These are phyloP conservation scores for Aureococcus anophagefferens DNA, from an alignment of 108 stramenopile genomes.

Conservation along the genomic window DNA sequence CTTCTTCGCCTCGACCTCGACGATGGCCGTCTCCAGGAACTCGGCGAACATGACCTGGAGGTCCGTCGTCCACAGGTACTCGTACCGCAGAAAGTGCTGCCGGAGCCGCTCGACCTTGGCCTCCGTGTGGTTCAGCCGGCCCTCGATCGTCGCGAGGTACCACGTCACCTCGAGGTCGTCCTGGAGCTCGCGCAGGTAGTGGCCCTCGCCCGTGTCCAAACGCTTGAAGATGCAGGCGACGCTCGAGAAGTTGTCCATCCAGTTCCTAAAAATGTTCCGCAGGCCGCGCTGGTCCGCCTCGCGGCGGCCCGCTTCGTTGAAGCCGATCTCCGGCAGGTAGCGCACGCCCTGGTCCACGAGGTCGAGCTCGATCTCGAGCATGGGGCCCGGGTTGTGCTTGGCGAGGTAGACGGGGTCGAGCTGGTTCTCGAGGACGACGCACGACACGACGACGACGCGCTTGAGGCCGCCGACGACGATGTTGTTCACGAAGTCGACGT, in stretches of 20 bases:
- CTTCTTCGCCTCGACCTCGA: neutral
- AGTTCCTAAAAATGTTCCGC: constrained; percentile 13
- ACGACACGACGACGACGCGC: constrained; percentile 13
- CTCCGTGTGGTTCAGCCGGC: constrained; percentile 31
- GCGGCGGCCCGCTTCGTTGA: neutral
- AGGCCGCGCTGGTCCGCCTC: constrained; percentile 5
- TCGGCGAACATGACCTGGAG: constrained; percentile 34
- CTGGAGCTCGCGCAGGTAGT: constrained; percentile 43
- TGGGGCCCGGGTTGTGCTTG: constrained; percentile 2
- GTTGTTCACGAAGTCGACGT: constrained; percentile 38
- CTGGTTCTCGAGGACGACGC: constrained; percentile 14
- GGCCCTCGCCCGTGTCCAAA: constrained; percentile 36
- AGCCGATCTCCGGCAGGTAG: constrained; percentile 19
- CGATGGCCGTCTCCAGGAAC: constrained; percentile 26
- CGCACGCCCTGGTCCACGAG: constrained; percentile 13
- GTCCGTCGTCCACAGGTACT: constrained; percentile 50
- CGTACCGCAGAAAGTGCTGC: constrained; percentile 29
- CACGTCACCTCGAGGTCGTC: constrained; percentile 16
- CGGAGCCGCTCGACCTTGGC: constrained; percentile 15
- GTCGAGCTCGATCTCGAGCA: constrained; percentile 32
- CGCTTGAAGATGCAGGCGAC: constrained; percentile 29
- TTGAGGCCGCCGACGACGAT: constrained; percentile 28
- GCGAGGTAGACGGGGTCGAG: constrained; percentile 21
- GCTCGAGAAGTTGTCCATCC: constrained; percentile 23
- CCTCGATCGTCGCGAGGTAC: constrained; percentile 20